Conservation (phyloP, 2,329 filamentous ascomycete species). For the Aspergillus quadricinctus region DNA sequence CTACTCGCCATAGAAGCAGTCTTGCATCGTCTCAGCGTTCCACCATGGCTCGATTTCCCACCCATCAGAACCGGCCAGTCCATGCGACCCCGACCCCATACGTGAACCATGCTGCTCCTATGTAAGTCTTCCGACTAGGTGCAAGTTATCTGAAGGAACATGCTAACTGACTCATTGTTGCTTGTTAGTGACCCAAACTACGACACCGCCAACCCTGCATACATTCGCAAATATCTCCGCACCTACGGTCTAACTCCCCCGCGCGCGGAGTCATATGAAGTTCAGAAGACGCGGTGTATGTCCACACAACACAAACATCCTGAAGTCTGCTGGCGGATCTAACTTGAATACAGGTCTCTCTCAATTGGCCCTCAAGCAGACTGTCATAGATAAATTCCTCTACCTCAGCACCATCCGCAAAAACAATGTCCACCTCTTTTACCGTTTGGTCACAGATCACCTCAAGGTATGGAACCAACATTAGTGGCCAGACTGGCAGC, state of each 20-base stretch:
- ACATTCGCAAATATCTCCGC: conserved; percentile 49
- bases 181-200: conserved; percentile 39
- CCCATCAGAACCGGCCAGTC: conserved; percentile 33
- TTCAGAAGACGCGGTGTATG: conserved; percentile 46
- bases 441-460: conserved; percentile 47
- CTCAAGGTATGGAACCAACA: conserved; percentile 32
- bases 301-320: neutral
- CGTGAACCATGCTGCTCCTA: conserved; percentile 28
- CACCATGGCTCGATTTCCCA: conserved; percentile 34
- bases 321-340: conserved; percentile 5
- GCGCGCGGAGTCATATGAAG: conserved; percentile 46
- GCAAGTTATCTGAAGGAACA: neutral
- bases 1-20: conserved; percentile 14
- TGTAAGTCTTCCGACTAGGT: conserved; percentile 21
- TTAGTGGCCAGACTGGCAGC: conserved; percentile 3
- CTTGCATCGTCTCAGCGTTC: conserved; percentile 21
- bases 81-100: conserved; percentile 32
- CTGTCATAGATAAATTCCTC: conserved; percentile 47
- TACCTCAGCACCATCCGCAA: conserved; percentile 48
- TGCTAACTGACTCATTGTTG: conserved; percentile 5
- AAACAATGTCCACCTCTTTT: conserved; percentile 51
- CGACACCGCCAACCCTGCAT: conserved; percentile 47
- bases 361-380: conserved; percentile 45
- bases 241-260: conserved; percentile 49
- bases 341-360: conserved; percentile 31